Evolutionary conservation across 352 stramenopile species (phyloP), one percentile per base, ranked within the genome.

Genomic region (Phytophthora brassicae): DNA sequence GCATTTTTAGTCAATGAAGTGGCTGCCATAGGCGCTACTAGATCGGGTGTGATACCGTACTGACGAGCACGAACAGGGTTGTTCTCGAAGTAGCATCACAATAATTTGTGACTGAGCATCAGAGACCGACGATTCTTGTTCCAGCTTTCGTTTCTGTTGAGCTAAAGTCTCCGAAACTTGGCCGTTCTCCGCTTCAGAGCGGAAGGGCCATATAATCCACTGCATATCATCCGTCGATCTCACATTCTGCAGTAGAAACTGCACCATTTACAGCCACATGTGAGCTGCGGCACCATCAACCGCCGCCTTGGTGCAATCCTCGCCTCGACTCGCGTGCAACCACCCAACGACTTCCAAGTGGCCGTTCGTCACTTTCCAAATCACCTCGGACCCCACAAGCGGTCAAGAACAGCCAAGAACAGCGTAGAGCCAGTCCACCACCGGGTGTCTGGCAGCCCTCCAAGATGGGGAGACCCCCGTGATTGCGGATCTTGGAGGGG

Each of bases 101-200:
- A 96, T 74, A 60, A 81, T 89, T 46, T 90, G 66, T 35, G 86
- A 81, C 61, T 97, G 88, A n/a, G 65, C 70, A 36, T 90, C 74
- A 7, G 88, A 83, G 49, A 95, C 79, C n/a, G 68, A 65, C 13
- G 44, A 64, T 56, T 64, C 48, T 28, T 56, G 42, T 29, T 66
- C 64, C 35, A 80, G 42, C 29, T 84, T 80, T n/a, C 75, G 73
- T 57, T 84, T 90, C 31, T 79, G 62, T 54, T 95, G 86, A 12
- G 51, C 33, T 6, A 96, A 64, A 4, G 75, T 89, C 62, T 95
- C 84, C 4, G 81, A 92, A 13, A 66, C 46, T 11, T 56, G 49
- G 28, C 49, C 62, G 36, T 58, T 49, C 11, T 49, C 48, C 1
- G 26, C 36, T 17, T 55, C 62, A 17, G 48, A 36, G 35, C 19